phyloP scores from a whole-genome alignment of 2,329 filamentous ascomycete species.

The Aspergillus eucalypticola region DNA sequence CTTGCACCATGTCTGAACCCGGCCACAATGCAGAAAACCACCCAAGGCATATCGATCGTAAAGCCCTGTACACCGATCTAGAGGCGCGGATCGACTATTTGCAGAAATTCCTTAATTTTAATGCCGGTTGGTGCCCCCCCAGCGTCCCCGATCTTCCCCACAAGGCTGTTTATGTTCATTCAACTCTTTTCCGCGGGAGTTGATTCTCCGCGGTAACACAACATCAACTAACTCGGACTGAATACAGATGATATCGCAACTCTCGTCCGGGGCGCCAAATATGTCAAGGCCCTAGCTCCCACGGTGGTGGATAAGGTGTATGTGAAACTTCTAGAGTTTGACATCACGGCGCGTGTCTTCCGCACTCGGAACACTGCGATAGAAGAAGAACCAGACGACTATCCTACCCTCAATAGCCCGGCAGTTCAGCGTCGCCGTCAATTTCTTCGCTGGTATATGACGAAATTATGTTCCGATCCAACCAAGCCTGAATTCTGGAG shows the following conservation, averaged over 20 bases:
- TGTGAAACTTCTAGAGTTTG: slow-evolving; percentile 75
- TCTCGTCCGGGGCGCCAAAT: slow-evolving; percentile 68
- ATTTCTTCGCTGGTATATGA: slow-evolving; percentile 72
- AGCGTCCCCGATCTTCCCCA: neutral
- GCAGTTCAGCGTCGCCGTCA: slow-evolving; percentile 76
- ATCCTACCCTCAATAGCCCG: slow-evolving; percentile 67
- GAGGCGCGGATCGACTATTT: slow-evolving; percentile 70
- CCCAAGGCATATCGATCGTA: slow-evolving; percentile 62
- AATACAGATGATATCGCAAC: slow-evolving; percentile 69
- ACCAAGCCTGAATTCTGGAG: slow-evolving; percentile 77
- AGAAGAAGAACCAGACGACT: slow-evolving; percentile 66
- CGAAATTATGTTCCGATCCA: slow-evolving; percentile 72
- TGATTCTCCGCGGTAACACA: neutral
- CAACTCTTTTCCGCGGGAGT: neutral
- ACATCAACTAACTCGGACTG: neutral
- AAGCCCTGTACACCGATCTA: slow-evolving; percentile 69
- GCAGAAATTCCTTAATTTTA: slow-evolving; percentile 75
- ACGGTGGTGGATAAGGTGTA: slow-evolving; percentile 83
- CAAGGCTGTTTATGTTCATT: neutral
- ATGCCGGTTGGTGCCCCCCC: slow-evolving; percentile 56
- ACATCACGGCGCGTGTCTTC: slow-evolving; percentile 79
- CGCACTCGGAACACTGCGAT: slow-evolving; percentile 61
- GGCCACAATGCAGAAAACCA: neutral
- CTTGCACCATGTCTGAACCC: neutral
- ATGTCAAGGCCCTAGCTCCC: slow-evolving; percentile 77